Base-by-base conservation (phyloP, 768 basidiomycete genomes). In the Boletus barrowsii region DNA sequence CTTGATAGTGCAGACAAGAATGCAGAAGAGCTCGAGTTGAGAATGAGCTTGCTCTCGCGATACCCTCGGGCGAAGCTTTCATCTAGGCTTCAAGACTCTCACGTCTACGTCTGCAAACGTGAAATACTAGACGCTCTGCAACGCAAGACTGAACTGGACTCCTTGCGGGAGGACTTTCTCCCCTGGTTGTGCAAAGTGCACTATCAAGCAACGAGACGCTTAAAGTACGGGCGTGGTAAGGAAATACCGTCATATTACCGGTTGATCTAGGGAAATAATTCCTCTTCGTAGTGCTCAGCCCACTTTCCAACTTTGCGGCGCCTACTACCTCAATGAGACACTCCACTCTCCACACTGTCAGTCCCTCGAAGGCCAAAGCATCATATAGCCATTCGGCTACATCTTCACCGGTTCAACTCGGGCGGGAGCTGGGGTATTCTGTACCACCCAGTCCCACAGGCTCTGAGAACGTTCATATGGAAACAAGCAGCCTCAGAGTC, bases 111-210 rank as follows among this genome's bases (percentile, higher is more conserved):
- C 33, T 93, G 93, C 73, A 81, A 83, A 58, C 81, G 82, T 55
- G 79, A 82, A 17, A 76, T 96, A 9, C 74, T 97, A 24, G 86
- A 91, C 54, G 76, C 83, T 13, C 74, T 94, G 26, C 78, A 82
- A 11, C 79, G 83, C 55, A 90, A 90, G 62, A 73, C 72, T 5
- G 79, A 84, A 60, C 78, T 94, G 40, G 86, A 91, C 47, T 96
- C 93, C 15, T 77, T 98, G 48, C 80, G 88, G 47, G 89, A 95
- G 68, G 93, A 97, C 55, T 90, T 97, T 63, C 68, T 98, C 11
- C 95, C 95, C 0, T 97, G 93, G 91, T 66, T 97, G 51, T 89
- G 92, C 73, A 93, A 91, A 66, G 74, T 90, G 7, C 89, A 90
- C 57, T 93, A 93, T 67, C 86, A 85, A 54, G 73, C 75, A 10